Percentiles rank a stretch among this genome's conserved stretches.
Evolutionary conservation across 2,329 filamentous ascomycete genomes (phyloP).

Genomic region (Talaromyces sp.): DNA sequence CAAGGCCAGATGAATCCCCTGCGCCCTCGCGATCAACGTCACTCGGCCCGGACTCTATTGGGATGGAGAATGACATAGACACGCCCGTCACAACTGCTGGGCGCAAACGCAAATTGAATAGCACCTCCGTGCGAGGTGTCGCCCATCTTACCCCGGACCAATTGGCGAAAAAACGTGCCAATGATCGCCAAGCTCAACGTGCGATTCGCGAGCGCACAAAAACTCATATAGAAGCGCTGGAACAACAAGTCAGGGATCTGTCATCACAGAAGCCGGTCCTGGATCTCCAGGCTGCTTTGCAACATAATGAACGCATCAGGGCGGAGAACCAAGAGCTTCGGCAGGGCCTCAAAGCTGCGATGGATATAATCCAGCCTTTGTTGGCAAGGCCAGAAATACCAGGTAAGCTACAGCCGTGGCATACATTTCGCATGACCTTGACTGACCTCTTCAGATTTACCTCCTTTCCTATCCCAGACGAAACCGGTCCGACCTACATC

Average conservation of each 20-base stretch:
- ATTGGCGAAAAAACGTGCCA: constrained; percentile 85
- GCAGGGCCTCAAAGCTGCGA: constrained; percentile 65
- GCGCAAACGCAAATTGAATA: constrained; percentile 48
- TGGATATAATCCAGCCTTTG: constrained; percentile 57
- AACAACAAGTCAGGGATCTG: constrained; percentile 72
- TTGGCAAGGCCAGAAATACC: constrained; percentile 45
- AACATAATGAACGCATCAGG: constrained; percentile 75
- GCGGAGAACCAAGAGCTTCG: constrained; percentile 80
- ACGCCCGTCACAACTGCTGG: constrained; percentile 29
- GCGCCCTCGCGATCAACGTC: constrained; percentile 28
- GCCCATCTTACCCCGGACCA: constrained; percentile 87
- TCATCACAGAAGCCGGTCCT: constrained; percentile 80
- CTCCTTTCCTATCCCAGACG: constrained; percentile 19
- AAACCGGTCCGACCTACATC: constrained; percentile 20
- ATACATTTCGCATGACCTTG: neutral
- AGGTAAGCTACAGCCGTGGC: constrained; percentile 36
- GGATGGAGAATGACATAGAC: constrained; percentile 17
- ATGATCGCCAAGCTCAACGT: constrained; percentile 85
- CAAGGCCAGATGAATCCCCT: constrained; percentile 32
- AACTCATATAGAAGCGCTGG: constrained; percentile 74
- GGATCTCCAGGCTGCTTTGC: constrained; percentile 75
- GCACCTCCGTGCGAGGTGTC: constrained; percentile 67
- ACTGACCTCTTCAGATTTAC: constrained; percentile 18
- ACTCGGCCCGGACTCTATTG: constrained; percentile 25
- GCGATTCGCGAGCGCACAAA: constrained; percentile 83